These are phyloP conservation scores for Ogataea methylovora DNA, from an alignment of 805 yeast genomes.

Conservation along the genomic window DNA sequence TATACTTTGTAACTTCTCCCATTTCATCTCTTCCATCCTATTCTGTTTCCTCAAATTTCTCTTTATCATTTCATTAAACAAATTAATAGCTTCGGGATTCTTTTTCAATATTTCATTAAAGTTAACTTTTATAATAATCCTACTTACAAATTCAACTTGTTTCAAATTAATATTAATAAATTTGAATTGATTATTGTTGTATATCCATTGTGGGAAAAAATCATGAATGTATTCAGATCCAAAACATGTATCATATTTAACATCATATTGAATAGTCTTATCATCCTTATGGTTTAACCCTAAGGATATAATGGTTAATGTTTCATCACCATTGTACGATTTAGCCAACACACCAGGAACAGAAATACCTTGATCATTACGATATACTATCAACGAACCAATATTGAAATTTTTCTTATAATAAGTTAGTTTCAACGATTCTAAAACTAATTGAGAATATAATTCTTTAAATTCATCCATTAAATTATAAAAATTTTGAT, in stretches of 20 bases:
- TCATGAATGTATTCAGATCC: constrained; percentile 24
- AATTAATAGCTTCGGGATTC: constrained; percentile 26
- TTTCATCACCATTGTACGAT: background rate
- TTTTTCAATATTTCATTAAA: constrained; percentile 30
- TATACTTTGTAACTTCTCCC: constrained; percentile 28
- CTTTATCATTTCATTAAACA: constrained; percentile 28
- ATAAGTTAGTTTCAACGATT: constrained; percentile 38
- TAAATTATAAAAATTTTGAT: constrained; percentile 37
- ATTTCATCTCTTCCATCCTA: constrained; percentile 36
- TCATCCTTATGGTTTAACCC: background rate
- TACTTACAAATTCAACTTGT: constrained; percentile 36
- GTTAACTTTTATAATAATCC: constrained; percentile 26
- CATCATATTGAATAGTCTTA: background rate
- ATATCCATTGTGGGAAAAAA: constrained; percentile 27
- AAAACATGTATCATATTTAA: constrained; percentile 5
- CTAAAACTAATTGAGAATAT: constrained; percentile 38
- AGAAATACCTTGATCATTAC: constrained; percentile 33
- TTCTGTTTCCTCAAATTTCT: constrained; percentile 29
- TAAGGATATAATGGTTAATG: no score
- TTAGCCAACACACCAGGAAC: constrained; percentile 50
- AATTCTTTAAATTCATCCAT: constrained; percentile 37
- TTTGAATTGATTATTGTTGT: constrained; percentile 6
- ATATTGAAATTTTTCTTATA: constrained; percentile 39
- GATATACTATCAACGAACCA: constrained; percentile 55
- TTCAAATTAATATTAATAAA: constrained; percentile 32